Base-by-base conservation (phyloP, 1,284 basidiomycete genomes). In the Coniophora puteana region DNA sequence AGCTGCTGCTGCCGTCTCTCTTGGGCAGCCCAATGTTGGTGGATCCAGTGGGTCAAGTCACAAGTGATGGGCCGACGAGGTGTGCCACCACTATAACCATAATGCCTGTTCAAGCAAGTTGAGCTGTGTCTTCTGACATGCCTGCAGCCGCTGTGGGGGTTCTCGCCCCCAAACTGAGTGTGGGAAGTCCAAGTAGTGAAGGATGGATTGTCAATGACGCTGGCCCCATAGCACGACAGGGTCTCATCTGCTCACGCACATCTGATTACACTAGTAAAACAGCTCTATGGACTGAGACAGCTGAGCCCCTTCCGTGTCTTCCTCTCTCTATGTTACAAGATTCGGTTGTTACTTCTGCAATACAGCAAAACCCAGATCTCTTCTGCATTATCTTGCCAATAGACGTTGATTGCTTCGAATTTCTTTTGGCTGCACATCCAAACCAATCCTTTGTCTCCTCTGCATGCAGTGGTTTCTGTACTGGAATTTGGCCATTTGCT, bases 401-500 rank as follows among this genome's bases (percentile, higher is more conserved):
- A 11, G 12, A 34, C 12, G 5, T 41, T 1, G 24, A 20, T 8
- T 4, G 8, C 12, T 27, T 41, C 4, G 0, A 30, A 29, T 28
- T 4, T 18, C 30, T 10, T 11, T 27, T 21, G n/a, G n/a, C 8
- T 8, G 16, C 11, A 5, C 51, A 50, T 27, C 48, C 51, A n/a
- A 53, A 48, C 36, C 55, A 38, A 5, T 40, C 52, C 3, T 59
- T 65, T 26, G 67, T 71, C 5, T 16, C 46, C 3, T 69, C 65
- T 0, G 57, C 67, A 2, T 36, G 51, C 8, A 22, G 24, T 3
- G 61, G 60, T 3, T 52, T 71, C 1, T 38, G 52, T 3, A 44
- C 64, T 25, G 69, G 69, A 2, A 70, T 70, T 47, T 71, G 68
- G 68, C 69, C 67, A 0, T 68, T 50, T 46, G 69, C 68, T 0